Base-by-base conservation (phyloP, 345 rosid genomes). In the Lumnitzera littorea region DNA sequence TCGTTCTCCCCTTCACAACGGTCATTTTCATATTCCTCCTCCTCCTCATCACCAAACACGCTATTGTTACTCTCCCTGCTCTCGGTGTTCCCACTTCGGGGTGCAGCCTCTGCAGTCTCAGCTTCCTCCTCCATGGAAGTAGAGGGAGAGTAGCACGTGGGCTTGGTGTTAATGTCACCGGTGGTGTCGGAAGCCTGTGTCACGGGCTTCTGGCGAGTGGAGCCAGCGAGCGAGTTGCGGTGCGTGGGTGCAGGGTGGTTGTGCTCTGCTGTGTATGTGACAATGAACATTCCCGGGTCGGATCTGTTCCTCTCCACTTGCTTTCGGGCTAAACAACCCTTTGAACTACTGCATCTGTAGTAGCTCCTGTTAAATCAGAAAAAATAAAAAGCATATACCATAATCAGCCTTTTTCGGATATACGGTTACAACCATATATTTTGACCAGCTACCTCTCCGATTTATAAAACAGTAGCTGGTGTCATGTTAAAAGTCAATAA, bases 241-340 rank as follows among this genome's bases (percentile, higher is more conserved):
- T 91, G 98, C 0, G 96, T 81, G 0, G 98, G 98, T 55, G 90
- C 96, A 17, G 84, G 85, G 73, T 91, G 96, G 69, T 75, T 87
- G 63, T 87, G 97, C 77, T 90, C 97, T 31, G 84, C 88, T 31
- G 96, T 87, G 74, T 85, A 92, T 55, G 97, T 89, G 54, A 92
- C 82, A 57, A 86, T 82, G 79, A 87, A 84, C 87, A 86, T 86
- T 24, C 66, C 67, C 62, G 97, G 95, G 69, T 89, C 84, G 76
- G 96, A 84, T 86, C 95, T 86, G 79, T 86, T 81, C 61, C 95
- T 78, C 81, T 92, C 97, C 75, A 87, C 96, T 77, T 92, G 97
- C 72, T 92, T 90, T 36, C 97, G 77, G 63, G 98, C 97, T 70
- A 90, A 77, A 72, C 96, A 89, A 10, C 91, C 94, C 65, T 92